Evolutionary conservation across 1,284 basidiomycete genomes (phyloP).

Genomic region (Rhodotorula sp.): DNA sequence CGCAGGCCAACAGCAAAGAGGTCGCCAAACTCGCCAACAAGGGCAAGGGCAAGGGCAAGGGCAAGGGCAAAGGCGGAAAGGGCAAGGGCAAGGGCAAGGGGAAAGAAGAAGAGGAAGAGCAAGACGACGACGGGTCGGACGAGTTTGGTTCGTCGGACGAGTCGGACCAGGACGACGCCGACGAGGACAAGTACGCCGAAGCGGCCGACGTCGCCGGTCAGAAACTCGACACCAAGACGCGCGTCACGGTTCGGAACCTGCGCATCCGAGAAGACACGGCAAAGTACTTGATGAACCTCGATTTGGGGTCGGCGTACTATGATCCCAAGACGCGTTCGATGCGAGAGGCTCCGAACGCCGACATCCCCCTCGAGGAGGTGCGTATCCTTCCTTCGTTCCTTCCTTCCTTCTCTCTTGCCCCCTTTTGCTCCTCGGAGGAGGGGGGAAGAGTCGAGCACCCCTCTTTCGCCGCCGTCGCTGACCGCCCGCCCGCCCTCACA

Average conservation of each 20-base stretch:
- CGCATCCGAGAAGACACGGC: slow-evolving; percentile 99
- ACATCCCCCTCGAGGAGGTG: slow-evolving; percentile 79
- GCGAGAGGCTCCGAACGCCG: slow-evolving; percentile 88
- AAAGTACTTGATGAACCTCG: slow-evolving; percentile 97
- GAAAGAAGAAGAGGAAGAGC: slow-evolving; percentile 56
- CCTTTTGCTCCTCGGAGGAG: neutral
- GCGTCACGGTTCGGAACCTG: slow-evolving; percentile 95
- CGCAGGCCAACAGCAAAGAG: slow-evolving; percentile 50
- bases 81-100: slow-evolving; percentile 5
- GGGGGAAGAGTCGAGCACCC: neutral
- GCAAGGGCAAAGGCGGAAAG: neutral
- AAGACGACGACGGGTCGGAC: slow-evolving; percentile 60
- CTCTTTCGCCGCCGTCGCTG: neutral
- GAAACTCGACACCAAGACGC: slow-evolving; percentile 95
- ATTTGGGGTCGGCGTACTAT: slow-evolving; percentile 94
- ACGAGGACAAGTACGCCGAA: slow-evolving; percentile 96
- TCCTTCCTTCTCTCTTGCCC: neutral
- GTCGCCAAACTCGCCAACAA: slow-evolving; percentile 81
- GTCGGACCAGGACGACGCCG: slow-evolving; percentile 49
- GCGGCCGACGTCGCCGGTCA: slow-evolving; percentile 96
- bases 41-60: slow-evolving; percentile 51
- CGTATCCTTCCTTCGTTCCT: slow-evolving; percentile 44
- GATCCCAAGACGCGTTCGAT: slow-evolving; percentile 99
- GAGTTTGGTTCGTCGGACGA: slow-evolving; percentile 92
- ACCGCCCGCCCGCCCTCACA: slow-evolving; percentile 47